Evolutionary conservation across 1,284 basidiomycete genomes (phyloP).

Genomic region (Ustilago hordei): DNA sequence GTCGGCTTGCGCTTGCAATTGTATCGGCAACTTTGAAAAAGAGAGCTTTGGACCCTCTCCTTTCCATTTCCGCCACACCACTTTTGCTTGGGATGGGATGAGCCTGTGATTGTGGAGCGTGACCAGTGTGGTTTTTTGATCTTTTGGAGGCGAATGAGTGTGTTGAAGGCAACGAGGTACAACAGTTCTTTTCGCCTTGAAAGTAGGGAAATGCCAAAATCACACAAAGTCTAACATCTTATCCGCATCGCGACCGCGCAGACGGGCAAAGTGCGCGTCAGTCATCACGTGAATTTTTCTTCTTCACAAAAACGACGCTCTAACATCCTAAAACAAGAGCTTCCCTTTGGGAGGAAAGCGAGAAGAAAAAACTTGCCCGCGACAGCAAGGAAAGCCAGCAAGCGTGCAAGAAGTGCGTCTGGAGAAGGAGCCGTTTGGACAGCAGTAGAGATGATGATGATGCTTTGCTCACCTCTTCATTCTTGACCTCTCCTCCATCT

Average conservation of each 20-base stretch:
- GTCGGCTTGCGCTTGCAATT: constrained; percentile 5
- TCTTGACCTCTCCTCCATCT: constrained; percentile 13
- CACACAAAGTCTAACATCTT: constrained; percentile 1
- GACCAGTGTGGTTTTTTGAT: constrained; percentile 17
- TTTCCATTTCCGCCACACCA: neutral
- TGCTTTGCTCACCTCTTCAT: neutral
- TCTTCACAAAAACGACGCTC: neutral
- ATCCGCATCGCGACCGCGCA: neutral
- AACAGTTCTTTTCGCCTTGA: neutral
- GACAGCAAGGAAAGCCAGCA: neutral
- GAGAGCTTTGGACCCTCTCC: constrained; percentile 11
- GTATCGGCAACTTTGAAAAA: neutral
- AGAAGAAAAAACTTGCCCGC: constrained; percentile 36
- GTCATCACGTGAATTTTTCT: constrained; percentile 22
- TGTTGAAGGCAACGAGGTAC: constrained; percentile 19
- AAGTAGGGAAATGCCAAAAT: neutral
- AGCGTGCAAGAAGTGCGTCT: neutral
- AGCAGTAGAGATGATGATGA: constrained; percentile 2
- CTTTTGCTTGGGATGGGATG: neutral
- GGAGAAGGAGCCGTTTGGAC: neutral
- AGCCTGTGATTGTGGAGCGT: constrained; percentile 19
- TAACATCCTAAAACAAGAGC: constrained; percentile 12
- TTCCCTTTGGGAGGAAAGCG: constrained; percentile 1
- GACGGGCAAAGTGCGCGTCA: constrained; percentile 6
- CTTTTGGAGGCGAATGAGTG: neutral